These are phyloP conservation scores for Hypocrella siamensis DNA, from an alignment of 2,329 filamentous ascomycete species.

Conservation along the genomic window DNA sequence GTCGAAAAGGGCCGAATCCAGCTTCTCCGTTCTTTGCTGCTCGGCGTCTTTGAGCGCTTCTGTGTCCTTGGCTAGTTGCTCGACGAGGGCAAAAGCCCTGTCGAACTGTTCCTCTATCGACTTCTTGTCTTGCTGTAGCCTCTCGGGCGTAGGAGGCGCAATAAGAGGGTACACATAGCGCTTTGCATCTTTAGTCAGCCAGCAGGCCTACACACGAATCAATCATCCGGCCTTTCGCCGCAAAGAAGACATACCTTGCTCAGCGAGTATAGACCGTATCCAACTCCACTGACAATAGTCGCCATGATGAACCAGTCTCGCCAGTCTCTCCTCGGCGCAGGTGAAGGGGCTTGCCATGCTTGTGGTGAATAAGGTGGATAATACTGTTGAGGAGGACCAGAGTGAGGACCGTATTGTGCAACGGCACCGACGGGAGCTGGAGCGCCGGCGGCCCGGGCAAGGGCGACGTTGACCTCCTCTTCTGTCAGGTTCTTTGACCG, in stretches of 20 bases:
- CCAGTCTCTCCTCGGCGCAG: conserved; percentile 75
- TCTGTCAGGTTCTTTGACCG: conserved; percentile 94
- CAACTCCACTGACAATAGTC: conserved; percentile 76
- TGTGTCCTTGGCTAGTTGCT: conserved; percentile 85
- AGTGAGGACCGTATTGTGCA: conserved; percentile 27
- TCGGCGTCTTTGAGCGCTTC: conserved; percentile 76
- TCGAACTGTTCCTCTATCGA: conserved; percentile 88
- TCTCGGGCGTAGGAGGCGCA: conserved; percentile 81
- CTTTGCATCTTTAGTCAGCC: conserved; percentile 21
- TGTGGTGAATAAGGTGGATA: conserved; percentile 34
- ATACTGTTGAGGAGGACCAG: conserved; percentile 25
- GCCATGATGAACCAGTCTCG: conserved; percentile 99
- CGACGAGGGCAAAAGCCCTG: conserved; percentile 76
- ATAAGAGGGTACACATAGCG: conserved; percentile 87
- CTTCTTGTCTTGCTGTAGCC: conserved; percentile 87
- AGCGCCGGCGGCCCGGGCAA: conserved; percentile 57
- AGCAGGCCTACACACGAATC: neutral
- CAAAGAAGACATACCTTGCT: conserved; percentile 49
- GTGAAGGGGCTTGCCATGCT: conserved; percentile 42
- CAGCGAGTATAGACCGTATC: conserved; percentile 77
- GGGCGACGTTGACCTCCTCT: conserved; percentile 78
- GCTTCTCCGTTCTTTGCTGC: conserved; percentile 62
- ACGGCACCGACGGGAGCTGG: conserved; percentile 23
- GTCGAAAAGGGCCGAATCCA: conserved; percentile 69
- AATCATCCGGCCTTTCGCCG: too few species aligned